Percentiles rank a stretch among this genome's conserved stretches.
phyloP scores from a whole-genome alignment of 495 filamentous ascomycete genomes.

The Penicillium psychrofluorescens region DNA sequence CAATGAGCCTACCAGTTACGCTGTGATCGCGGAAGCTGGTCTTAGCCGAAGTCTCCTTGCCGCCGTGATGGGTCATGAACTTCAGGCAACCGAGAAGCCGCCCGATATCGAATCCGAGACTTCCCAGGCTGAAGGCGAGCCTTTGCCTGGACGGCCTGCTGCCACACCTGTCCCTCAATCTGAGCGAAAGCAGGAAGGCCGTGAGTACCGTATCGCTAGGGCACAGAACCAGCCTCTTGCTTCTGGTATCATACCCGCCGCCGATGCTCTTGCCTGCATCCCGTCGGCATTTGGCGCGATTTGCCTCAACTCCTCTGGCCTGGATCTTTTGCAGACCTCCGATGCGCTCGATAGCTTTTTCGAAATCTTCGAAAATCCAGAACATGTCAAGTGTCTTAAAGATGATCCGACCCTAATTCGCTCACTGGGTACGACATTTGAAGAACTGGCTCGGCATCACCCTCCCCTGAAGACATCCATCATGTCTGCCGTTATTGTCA shows the following conservation, averaged over 20 bases:
- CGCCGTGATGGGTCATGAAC: conserved; percentile 56
- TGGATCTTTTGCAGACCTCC: conserved; percentile 82
- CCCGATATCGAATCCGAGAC: conserved; percentile 17
- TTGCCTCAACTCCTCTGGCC: conserved; percentile 80
- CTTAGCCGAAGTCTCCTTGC: conserved; percentile 77
- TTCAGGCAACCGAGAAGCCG: conserved; percentile 26
- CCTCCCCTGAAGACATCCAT: conserved; percentile 72
- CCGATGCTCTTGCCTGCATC: conserved; percentile 78
- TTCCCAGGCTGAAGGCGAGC: conserved; percentile 15
- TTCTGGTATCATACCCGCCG: conserved; percentile 69
- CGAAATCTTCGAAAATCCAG: conserved; percentile 87
- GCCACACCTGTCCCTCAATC: conserved; percentile 8
- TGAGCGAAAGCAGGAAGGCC: conserved; percentile 13
- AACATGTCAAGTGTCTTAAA: conserved; percentile 77
- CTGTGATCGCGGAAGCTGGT: conserved; percentile 89
- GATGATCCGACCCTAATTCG: conserved; percentile 51
- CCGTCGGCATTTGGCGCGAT: conserved; percentile 88
- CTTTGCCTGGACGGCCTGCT: conserved; percentile 9
- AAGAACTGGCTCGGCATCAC: conserved; percentile 92
- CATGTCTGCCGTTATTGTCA: conserved; percentile 70
- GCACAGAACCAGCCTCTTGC: conserved; percentile 44
- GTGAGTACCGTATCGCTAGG: conserved; percentile 29
- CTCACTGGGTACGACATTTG: conserved; percentile 72
- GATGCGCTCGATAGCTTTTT: conserved; percentile 78
- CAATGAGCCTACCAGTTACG: conserved; percentile 96